Evolutionary conservation across 2,329 filamentous ascomycete genomes (phyloP).

Genomic region (Ophiostoma himal-ulmi): DNA sequence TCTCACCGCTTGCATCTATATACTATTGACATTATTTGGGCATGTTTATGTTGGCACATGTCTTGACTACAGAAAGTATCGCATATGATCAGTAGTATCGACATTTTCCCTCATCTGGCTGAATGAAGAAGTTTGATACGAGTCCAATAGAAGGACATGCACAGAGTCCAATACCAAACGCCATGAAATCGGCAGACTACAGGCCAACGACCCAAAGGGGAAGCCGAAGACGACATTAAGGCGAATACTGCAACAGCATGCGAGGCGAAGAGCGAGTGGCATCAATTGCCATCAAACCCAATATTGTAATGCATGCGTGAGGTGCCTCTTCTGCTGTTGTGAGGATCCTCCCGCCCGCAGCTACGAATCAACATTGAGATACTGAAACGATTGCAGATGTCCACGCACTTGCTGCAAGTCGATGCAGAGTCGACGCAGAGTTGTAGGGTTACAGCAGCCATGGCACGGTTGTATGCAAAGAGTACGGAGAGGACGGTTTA

Average conservation of each 20-base stretch:
- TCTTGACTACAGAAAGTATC: background rate
- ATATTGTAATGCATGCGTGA: no score
- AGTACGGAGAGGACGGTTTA: background rate
- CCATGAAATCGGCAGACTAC: no score
- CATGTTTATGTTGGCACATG: background rate
- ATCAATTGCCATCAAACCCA: background rate
- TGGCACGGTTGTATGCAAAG: constrained; percentile 3
- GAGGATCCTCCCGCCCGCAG: background rate
- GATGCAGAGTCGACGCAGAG: background rate
- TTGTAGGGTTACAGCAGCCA: constrained; percentile 1
- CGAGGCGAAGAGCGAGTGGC: background rate
- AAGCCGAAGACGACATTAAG: constrained; percentile 1
- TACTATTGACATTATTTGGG: background rate
- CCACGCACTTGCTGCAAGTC: background rate
- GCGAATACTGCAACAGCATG: background rate
- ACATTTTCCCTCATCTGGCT: background rate
- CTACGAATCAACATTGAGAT: background rate
- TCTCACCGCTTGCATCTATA: background rate
- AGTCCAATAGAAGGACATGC: background rate
- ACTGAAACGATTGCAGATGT: background rate
- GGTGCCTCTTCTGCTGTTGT: no score
- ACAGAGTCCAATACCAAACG: no score
- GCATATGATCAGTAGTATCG: background rate
- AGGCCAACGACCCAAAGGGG: background rate
- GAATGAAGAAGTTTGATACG: constrained; percentile 4